Evolutionary conservation across 768 basidiomycete genomes (phyloP).

Genomic region (Psilocybe sp.): DNA sequence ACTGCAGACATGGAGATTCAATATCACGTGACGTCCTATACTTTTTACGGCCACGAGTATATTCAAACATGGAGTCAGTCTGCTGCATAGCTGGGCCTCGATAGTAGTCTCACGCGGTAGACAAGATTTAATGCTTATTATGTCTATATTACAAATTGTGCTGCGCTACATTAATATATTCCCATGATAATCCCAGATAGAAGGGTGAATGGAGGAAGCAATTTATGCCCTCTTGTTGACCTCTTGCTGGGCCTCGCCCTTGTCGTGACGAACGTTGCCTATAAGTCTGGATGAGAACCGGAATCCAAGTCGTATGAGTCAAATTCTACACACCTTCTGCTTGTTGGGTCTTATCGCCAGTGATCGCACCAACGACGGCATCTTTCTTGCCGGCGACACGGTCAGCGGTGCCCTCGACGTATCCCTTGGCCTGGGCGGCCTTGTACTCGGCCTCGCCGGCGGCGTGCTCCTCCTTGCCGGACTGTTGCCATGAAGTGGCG

Average conservation of each 20-base stretch:
- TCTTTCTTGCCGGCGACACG: slow-evolving; percentile 42
- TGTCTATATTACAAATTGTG: too few species aligned
- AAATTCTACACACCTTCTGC: slow-evolving; percentile 26
- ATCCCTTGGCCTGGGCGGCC: slow-evolving; percentile 44
- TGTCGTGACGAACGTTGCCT: slow-evolving; percentile 56
- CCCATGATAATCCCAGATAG: too few species aligned
- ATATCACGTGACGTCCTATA: too few species aligned
- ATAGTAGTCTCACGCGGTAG: too few species aligned
- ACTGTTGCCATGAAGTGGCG: slow-evolving; percentile 35
- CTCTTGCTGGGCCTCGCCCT: slow-evolving; percentile 53
- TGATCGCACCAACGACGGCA: slow-evolving; percentile 42
- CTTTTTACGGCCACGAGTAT: too few species aligned
- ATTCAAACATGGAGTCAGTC: too few species aligned
- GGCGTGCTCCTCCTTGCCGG: slow-evolving; percentile 46
- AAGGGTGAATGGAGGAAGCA: too few species aligned
- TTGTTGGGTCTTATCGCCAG: slow-evolving; percentile 44
- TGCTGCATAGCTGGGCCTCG: too few species aligned
- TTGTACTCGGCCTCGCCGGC: slow-evolving; percentile 43
- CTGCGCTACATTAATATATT: too few species aligned
- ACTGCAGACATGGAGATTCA: too few species aligned
- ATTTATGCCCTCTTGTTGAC: slow-evolving; percentile 30
- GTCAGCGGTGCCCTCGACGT: slow-evolving; percentile 43
- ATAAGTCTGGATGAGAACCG: not conserved
- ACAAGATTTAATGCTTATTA: too few species aligned
- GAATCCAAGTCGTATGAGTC: not conserved